These are phyloP conservation scores for Trichoderma virens DNA, from an alignment of 495 filamentous ascomycete genomes.

Conservation along the genomic window DNA sequence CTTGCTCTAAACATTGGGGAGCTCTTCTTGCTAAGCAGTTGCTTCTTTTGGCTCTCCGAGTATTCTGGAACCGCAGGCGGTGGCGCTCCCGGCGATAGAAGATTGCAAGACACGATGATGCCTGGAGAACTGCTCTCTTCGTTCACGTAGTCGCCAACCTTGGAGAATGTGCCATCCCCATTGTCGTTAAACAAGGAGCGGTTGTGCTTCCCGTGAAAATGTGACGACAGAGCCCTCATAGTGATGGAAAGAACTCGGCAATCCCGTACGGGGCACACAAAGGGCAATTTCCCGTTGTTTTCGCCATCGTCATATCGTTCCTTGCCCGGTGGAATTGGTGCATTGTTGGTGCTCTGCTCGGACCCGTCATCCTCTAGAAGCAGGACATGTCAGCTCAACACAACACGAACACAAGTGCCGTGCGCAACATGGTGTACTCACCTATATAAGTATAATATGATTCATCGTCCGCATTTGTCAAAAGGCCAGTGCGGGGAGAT, in stretches of 20 bases:
- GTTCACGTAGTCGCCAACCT: conserved; percentile 14
- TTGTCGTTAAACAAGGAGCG: conserved; percentile 26
- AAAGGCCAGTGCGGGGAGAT: not conserved
- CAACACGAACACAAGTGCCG: not conserved
- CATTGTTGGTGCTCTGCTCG: not conserved
- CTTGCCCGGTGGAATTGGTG: not conserved
- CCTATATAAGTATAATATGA: not conserved
- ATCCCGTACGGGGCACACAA: conserved; percentile 7
- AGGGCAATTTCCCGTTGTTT: not conserved
- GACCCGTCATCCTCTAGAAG: not conserved
- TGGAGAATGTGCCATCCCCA: conserved; percentile 27
- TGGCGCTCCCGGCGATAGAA: conserved; percentile 11
- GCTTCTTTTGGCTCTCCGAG: not conserved
- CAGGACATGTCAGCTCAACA: not conserved
- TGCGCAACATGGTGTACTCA: not conserved
- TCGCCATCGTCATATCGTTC: not conserved
- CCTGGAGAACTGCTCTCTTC: not conserved
- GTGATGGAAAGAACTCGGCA: not conserved
- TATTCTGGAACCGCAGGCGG: not conserved
- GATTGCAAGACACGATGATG: conserved; percentile 11
- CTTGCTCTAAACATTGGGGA: not conserved
- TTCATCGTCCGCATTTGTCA: not conserved
- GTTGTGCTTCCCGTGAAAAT: conserved; percentile 16
- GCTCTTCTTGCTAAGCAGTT: not conserved
- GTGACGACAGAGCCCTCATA: not conserved